Base-by-base conservation (phyloP, 805 yeast genomes). In the Middelhovenomyces tepae region DNA sequence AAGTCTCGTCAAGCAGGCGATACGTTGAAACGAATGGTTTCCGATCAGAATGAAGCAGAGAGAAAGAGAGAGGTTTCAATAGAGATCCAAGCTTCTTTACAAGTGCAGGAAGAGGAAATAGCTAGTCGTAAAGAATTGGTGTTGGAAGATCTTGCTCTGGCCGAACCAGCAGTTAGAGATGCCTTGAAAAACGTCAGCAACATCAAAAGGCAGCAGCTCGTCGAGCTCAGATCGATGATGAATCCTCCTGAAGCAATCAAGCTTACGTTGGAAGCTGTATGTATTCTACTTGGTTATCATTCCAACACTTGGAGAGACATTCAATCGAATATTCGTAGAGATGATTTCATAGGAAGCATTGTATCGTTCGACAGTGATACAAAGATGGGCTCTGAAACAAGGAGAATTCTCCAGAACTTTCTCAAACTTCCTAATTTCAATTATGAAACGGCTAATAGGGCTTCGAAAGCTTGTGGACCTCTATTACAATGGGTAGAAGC, bases 401-500 rank as follows among this genome's bases (percentile, higher is more conserved):
- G 84, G 21, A 46, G 57, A 0, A 62, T 57, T 34, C 73, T 89
- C 75, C 75, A 76, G 24, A 42, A 53, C 1, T 89, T 80, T 47
- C 55, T 87, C 7, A 60, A 77, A 0, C 61, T 75, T 34, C 69
- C 75, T 0, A 78, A 73, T 32, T 87, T 71, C 51, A 83, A 71
- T 25, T 79, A 59, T 46, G 86, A 78, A 30, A 59, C 81, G 0
- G 94, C 84, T 0, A 73, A 81, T 46, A 64, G 96, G 24, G 97
- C 97, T 4, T 80, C 94, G 54, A 85, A 82, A 49, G 96, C 96
- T 0, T 85, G 96, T 60, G 97, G 95, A 0, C 97, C 97, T 0
- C 59, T 89, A 22, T 50, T 81, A 13, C 77, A 76, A 40, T 89
- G 97, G 97, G 87, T 86, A 0, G 67, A 68, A 34, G 96, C 97